A percentile compares a stretch with the other conserved stretches of the same genome.
Conservation (phyloP, 2,329 filamentous ascomycete genomes). For the Tolypocladium endophyticum region DNA sequence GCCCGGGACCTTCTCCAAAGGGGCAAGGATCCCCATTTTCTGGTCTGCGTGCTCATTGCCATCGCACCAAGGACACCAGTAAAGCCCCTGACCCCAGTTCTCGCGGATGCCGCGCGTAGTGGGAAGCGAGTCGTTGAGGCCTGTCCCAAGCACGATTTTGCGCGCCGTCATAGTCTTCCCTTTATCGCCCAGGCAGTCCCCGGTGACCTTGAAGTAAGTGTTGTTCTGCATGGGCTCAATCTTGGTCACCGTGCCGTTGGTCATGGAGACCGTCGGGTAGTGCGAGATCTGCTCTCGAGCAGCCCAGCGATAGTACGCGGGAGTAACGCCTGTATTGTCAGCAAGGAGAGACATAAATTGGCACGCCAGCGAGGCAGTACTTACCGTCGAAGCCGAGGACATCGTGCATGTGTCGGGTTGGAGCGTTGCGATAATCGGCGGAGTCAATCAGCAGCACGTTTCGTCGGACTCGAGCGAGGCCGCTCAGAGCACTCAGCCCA, state of each 20-base stretch:
- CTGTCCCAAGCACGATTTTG: slow-evolving; percentile 48
- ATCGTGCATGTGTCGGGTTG: slow-evolving; percentile 50
- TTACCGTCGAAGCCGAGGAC: slow-evolving; percentile 49
- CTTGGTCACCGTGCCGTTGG: slow-evolving; percentile 40
- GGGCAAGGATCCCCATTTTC: slow-evolving; percentile 40
- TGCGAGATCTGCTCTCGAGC: slow-evolving; percentile 41
- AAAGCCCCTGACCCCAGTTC: slow-evolving; percentile 49
- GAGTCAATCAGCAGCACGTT: slow-evolving; percentile 47
- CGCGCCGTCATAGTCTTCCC: slow-evolving; percentile 30
- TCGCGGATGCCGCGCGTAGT: slow-evolving; percentile 41
- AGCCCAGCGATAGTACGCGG: slow-evolving; percentile 40
- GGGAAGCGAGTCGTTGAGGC: slow-evolving; percentile 44
- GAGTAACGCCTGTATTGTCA: slow-evolving; percentile 34
- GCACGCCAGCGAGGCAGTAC: not conserved
- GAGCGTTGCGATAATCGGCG: slow-evolving; percentile 44
- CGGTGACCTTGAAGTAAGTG: slow-evolving; percentile 33
- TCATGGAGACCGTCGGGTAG: slow-evolving; percentile 38
- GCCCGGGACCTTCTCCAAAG: slow-evolving; percentile 30
- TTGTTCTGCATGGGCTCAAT: slow-evolving; percentile 27
- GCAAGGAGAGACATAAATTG: not conserved
- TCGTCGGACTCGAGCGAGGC: slow-evolving; percentile 46
- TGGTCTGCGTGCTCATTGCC: slow-evolving; percentile 52
- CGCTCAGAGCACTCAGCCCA: slow-evolving; percentile 43
- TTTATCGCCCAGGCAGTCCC: slow-evolving; percentile 7
- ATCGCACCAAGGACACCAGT: slow-evolving; percentile 57